These are phyloP conservation scores for Protomyces inundatus DNA, from an alignment of 1,139 yeast genomes.

Conservation along the genomic window DNA sequence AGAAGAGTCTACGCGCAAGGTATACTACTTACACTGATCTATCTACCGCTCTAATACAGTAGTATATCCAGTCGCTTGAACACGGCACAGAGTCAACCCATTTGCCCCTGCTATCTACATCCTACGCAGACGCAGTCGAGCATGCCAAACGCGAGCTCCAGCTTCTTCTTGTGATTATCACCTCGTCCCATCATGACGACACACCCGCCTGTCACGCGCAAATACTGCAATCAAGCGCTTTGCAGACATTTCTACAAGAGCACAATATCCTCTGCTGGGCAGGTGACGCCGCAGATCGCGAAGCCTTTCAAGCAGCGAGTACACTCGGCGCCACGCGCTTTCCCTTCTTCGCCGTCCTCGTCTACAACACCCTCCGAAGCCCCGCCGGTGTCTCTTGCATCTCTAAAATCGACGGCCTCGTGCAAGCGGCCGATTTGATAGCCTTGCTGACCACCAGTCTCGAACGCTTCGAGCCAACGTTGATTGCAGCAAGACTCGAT, in stretches of 20 bases:
- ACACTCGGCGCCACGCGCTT: slow-evolving; percentile 66
- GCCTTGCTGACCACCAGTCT: slow-evolving; percentile 37
- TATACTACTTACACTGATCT: background rate
- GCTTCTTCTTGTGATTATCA: slow-evolving; percentile 68
- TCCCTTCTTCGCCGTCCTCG: slow-evolving; percentile 71
- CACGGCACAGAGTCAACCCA: slow-evolving; percentile 15
- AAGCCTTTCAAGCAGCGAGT: slow-evolving; percentile 78
- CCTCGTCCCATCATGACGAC: slow-evolving; percentile 67
- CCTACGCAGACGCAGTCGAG: slow-evolving; percentile 33
- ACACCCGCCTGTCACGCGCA: slow-evolving; percentile 54
- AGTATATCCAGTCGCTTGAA: slow-evolving; percentile 9
- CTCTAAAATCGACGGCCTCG: slow-evolving; percentile 59
- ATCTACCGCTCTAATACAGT: background rate
- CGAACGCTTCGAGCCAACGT: slow-evolving; percentile 34
- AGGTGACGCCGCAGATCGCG: slow-evolving; percentile 73
- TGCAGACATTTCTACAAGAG: slow-evolving; percentile 44
- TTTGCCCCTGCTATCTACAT: slow-evolving; percentile 47
- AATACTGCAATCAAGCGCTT: slow-evolving; percentile 48
- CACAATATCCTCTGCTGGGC: slow-evolving; percentile 72
- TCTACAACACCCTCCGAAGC: slow-evolving; percentile 45
- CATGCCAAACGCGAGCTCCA: slow-evolving; percentile 52
- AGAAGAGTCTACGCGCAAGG: slow-evolving; percentile 7
- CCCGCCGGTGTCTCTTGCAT: slow-evolving; percentile 51
- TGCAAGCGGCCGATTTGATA: slow-evolving; percentile 36
- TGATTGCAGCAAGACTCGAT: slow-evolving; percentile 49